Conservation (phyloP, 176 grass and related monocot species). For the Aegilops longissima region DNA sequence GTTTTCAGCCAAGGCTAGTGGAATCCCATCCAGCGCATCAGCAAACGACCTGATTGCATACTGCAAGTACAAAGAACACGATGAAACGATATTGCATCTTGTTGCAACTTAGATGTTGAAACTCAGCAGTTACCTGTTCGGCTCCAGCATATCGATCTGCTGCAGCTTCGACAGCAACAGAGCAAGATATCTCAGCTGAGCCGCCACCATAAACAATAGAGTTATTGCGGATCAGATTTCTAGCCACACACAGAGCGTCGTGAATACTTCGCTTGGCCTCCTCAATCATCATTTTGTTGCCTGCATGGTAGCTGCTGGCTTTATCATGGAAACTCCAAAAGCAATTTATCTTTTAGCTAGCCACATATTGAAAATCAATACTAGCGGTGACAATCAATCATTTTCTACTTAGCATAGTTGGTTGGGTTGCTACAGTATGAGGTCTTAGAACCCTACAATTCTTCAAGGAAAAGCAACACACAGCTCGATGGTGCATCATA, state of each 20-base stretch:
- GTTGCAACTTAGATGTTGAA: neutral
- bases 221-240: constrained; percentile 88
- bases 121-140: constrained; percentile 62
- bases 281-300: constrained; percentile 95
- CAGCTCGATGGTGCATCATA: neutral
- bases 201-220: constrained; percentile 83
- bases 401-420: neutral
- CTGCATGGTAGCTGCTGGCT: constrained; percentile 28
- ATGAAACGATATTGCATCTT: neutral
- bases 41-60: constrained; percentile 94
- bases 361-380: neutral
- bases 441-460: neutral
- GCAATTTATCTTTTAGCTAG: neutral
- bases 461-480: neutral
- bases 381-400: neutral
- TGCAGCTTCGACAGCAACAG: constrained; percentile 73
- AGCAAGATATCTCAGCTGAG: constrained; percentile 87
- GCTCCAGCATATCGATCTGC: constrained; percentile 72
- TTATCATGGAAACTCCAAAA: neutral
- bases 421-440: neutral
- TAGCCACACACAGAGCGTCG: constrained; percentile 81
- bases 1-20: constrained; percentile 86
- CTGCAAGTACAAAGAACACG: constrained; percentile 45
- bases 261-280: constrained; percentile 89
- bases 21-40: constrained; percentile 74